These are phyloP conservation scores for Sphagnum tenellum DNA, from an alignment of 225 moss, liverwort and hornwort species.

Conservation along the genomic window DNA sequence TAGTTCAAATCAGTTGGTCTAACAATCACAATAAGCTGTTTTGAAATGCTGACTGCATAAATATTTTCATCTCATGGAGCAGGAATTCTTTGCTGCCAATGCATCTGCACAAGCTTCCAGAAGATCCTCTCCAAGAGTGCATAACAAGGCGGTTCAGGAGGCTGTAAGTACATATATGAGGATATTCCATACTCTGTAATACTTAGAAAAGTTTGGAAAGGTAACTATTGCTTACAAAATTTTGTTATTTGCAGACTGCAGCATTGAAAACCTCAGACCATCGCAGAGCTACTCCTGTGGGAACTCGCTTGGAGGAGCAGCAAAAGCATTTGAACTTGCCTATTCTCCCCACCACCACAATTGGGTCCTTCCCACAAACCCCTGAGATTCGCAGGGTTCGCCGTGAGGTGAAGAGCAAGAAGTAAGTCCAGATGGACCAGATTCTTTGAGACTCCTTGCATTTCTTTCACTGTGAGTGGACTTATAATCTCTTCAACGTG, in stretches of 20 bases:
- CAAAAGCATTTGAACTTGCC: slow-evolving; percentile 75
- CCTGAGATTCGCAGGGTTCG: slow-evolving; percentile 65
- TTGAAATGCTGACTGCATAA: no score
- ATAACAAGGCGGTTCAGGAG: slow-evolving; percentile 57
- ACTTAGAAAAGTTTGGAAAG: no score
- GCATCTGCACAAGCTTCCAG: slow-evolving; percentile 51
- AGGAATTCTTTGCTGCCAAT: slow-evolving; percentile 46
- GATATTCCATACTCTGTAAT: not conserved
- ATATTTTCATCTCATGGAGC: not conserved
- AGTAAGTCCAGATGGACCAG: slow-evolving; percentile 16
- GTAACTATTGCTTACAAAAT: not conserved
- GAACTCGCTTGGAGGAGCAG: slow-evolving; percentile 62
- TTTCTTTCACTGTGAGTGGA: no score
- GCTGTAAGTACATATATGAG: slow-evolving; percentile 21
- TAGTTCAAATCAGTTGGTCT: no score
- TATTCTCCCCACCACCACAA: slow-evolving; percentile 77
- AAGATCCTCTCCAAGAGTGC: slow-evolving; percentile 63
- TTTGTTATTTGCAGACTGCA: slow-evolving; percentile 23
- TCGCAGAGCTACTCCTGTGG: slow-evolving; percentile 59
- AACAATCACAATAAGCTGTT: no score
- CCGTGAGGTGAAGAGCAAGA: slow-evolving; percentile 83
- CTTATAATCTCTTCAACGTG: no score
- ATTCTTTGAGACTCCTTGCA: no score
- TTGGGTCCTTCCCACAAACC: slow-evolving; percentile 93
- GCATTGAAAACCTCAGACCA: slow-evolving; percentile 55